A percentile compares a stretch with the other conserved stretches of the same genome.
phyloP scores from a whole-genome alignment of 345 rosid species.

The Sonneratia caseolaris region DNA sequence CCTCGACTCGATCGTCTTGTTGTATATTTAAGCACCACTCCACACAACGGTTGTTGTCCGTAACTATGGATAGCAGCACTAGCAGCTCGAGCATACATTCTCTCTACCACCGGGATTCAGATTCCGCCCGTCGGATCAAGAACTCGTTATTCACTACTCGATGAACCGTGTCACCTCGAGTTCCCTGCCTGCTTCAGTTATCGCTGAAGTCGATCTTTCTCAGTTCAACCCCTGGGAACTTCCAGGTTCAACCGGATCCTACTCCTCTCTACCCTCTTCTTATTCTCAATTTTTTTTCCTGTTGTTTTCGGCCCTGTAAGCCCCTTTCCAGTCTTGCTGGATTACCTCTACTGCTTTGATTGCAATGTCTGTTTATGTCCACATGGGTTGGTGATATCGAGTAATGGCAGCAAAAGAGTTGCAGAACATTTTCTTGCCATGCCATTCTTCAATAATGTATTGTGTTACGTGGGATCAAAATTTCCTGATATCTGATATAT shows the following conservation, averaged over 20 bases:
- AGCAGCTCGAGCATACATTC: neutral
- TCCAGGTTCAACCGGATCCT: constrained; percentile 25
- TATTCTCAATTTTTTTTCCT: too few relatives aligned
- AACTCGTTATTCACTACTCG: neutral
- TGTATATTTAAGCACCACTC: neutral
- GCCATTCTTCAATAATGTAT: too few relatives aligned
- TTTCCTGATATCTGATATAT: too few relatives aligned
- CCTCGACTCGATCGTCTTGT: neutral
- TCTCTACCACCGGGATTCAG: neutral
- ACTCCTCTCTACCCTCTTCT: neutral
- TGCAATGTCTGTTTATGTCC: too few relatives aligned
- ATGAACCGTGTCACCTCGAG: constrained; percentile 16
- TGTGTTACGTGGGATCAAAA: too few relatives aligned
- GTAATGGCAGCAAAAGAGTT: too few relatives aligned
- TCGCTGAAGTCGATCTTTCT: constrained; percentile 41
- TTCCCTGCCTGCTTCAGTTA: constrained; percentile 37
- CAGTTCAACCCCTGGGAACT: constrained; percentile 46
- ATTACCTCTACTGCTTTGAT: too few relatives aligned
- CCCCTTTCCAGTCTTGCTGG: too few relatives aligned
- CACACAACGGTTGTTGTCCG: neutral
- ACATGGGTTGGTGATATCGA: too few relatives aligned
- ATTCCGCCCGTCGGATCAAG: neutral
- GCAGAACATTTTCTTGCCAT: too few relatives aligned
- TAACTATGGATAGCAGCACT: neutral
- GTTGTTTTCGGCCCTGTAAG: too few relatives aligned